Evolutionary conservation across 768 basidiomycete species (phyloP).

Genomic region (Mycena galericulata): DNA sequence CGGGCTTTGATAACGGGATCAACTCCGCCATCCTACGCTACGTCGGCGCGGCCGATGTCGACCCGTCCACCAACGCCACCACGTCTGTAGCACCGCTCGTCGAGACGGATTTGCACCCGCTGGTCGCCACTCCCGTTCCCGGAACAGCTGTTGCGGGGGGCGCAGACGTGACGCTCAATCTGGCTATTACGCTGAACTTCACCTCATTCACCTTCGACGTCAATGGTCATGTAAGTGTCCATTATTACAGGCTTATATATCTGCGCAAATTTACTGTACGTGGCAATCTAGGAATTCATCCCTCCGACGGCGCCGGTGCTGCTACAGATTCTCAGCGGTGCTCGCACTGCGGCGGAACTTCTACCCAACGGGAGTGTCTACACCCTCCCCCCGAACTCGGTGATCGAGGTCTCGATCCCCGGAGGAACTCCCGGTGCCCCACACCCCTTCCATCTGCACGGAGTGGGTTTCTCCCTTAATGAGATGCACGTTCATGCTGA

Average conservation of each 20-base stretch:
- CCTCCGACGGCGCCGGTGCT: conserved; percentile 18
- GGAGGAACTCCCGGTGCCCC: conserved; percentile 34
- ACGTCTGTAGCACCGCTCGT: conserved; percentile 43
- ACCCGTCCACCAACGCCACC: conserved; percentile 53
- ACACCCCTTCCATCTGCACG: conserved; percentile 30
- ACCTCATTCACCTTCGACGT: not conserved
- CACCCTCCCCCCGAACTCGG: conserved; percentile 3
- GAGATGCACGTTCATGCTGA: not conserved
- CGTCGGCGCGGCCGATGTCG: conserved; percentile 52
- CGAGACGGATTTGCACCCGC: conserved; percentile 55
- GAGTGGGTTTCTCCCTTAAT: conserved; percentile 4
- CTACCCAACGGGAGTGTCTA: too few species aligned
- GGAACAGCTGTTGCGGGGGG: conserved; percentile 12
- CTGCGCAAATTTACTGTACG: not conserved
- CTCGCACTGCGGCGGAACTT: conserved; percentile 5
- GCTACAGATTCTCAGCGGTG: too few species aligned
- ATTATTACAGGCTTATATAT: not conserved
- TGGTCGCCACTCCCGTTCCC: conserved; percentile 30
- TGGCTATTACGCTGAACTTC: conserved; percentile 20
- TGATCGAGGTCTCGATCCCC: conserved; percentile 36
- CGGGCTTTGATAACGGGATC: conserved; percentile 50
- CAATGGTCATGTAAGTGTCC: conserved; percentile 42
- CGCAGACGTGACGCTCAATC: conserved; percentile 30
- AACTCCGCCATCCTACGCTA: conserved; percentile 62
- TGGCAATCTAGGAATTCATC: not conserved